Evolutionary conservation across 2,329 filamentous ascomycete species (phyloP), one percentile per base, ranked within the genome.

Genomic region (Sporothrix brunneoviolacea): DNA sequence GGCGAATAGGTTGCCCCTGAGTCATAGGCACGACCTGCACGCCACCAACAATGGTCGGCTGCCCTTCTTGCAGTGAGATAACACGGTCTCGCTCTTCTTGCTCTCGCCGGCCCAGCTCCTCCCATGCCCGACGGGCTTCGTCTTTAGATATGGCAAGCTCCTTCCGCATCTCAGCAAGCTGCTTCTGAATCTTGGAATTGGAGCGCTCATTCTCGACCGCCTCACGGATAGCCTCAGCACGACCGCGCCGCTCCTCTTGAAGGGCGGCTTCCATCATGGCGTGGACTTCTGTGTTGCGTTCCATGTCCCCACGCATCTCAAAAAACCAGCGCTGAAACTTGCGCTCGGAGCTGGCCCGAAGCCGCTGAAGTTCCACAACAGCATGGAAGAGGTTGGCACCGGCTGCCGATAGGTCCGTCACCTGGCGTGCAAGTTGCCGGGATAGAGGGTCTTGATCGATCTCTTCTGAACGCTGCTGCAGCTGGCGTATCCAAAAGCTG

Each of bases 271-370:
- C 84, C n/a, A 95, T 70, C 63, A 91, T 81, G 3, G 82, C 90
- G 51, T 89, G 87, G 33, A 86, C 75, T 67, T 97, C 93, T 58
- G 88, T 85, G 44, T 84, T 79, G 24, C 86, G 83, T 70, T 97
- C 93, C 57, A 95, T 82, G 58, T 97, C 91, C 28, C 84, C 79
- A 46, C 91, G 79, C 8, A 91, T 95, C 65, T 98, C 93, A 60
- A 95, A 95, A 69, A 97, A 97, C 93, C 93, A 98, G 45, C 93
- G 81, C 68, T 98, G 93, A 61, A 98, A 98, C 65, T 97, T 97
- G 57, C 93, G 83, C 68, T 98, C 93, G 0, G 91, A 97, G 50
- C 90, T 95, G 33, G 93, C 93, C 38, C 93, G 86, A 22, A 98
- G 75, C 27, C 93, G 84, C 66, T 98, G 93, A 40, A 98, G 73